A percentile compares a stretch with the other conserved stretches of the same genome.
Evolutionary conservation across 2,329 filamentous ascomycete genomes (phyloP).

Genomic region (Arthrinium phaeospermum): DNA sequence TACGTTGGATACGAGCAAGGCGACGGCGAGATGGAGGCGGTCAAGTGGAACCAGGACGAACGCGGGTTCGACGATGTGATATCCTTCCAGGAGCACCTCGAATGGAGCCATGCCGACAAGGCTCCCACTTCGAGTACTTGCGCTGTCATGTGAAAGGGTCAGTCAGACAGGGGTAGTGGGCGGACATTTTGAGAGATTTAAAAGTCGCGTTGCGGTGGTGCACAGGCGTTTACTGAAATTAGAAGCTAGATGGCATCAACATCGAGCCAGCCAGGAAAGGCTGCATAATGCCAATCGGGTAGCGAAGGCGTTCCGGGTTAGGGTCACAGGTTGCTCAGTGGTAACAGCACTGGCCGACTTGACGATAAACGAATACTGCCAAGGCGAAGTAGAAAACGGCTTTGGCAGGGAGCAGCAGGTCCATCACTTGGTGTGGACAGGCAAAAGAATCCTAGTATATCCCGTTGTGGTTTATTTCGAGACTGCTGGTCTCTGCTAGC

Average conservation of each 20-base stretch:
- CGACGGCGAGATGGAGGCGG: slow-evolving; percentile 57
- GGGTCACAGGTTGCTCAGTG: background rate
- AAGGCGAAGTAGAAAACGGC: background rate
- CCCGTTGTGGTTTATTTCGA: background rate
- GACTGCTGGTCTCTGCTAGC: slow-evolving; percentile 14
- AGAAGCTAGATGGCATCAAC: slow-evolving; percentile 13
- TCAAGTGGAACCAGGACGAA: slow-evolving; percentile 54
- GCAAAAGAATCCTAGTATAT: background rate
- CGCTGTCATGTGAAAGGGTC: slow-evolving; percentile 49
- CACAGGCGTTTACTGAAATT: slow-evolving; percentile 19
- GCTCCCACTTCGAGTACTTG: slow-evolving; percentile 49
- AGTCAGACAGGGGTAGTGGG: slow-evolving; percentile 22
- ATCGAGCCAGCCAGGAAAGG: background rate
- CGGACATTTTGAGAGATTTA: background rate
- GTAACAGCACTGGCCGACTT: background rate
- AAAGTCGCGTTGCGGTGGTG: background rate
- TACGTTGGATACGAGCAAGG: slow-evolving; percentile 54
- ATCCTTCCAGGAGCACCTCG: slow-evolving; percentile 59
- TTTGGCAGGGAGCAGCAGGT: background rate
- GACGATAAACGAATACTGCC: background rate
- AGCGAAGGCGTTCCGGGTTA: slow-evolving; percentile 14
- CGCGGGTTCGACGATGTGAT: slow-evolving; percentile 54
- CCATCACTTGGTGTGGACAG: background rate
- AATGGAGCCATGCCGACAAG: slow-evolving; percentile 58
- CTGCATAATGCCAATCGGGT: slow-evolving; percentile 1